Percentiles rank a stretch among this genome's conserved stretches.
Evolutionary conservation across 306 rosid species (phyloP).

Genomic region (Quercus suber): DNA sequence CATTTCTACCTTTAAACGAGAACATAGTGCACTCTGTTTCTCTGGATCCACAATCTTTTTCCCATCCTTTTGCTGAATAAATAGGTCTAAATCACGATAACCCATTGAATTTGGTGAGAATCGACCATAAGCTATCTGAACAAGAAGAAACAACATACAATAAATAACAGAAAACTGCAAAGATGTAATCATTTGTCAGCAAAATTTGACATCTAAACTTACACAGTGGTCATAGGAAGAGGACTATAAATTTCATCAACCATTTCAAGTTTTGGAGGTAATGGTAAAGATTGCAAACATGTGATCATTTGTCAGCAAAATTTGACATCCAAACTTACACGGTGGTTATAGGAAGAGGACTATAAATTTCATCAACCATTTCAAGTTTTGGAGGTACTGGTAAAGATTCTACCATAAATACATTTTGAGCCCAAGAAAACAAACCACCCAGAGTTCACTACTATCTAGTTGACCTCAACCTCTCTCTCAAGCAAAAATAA

Average conservation of each 20-base stretch:
- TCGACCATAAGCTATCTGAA: conserved; percentile 67
- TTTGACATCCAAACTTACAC: neutral
- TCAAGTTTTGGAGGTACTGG: neutral
- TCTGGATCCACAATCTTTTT: conserved; percentile 60
- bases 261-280: neutral
- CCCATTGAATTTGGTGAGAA: conserved; percentile 42
- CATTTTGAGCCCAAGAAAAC: neutral
- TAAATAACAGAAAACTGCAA: conserved; percentile 15
- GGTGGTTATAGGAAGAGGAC: neutral
- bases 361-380: neutral
- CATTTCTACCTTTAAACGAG: conserved; percentile 69
- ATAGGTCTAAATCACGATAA: conserved; percentile 65
- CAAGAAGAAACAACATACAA: neutral
- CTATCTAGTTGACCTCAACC: neutral
- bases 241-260: neutral
- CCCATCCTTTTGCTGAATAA: conserved; percentile 67
- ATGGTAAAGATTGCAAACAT: neutral
- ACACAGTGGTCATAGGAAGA: neutral
- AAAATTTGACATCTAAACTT: neutral
- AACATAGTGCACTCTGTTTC: conserved; percentile 47
- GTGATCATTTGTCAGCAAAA: neutral
- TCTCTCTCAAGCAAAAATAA: neutral
- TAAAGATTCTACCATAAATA: neutral
- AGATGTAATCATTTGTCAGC: neutral
- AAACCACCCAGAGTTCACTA: neutral